Conservation (phyloP, 208 protist genomes). For the Acanthamoeba royreba region DNA sequence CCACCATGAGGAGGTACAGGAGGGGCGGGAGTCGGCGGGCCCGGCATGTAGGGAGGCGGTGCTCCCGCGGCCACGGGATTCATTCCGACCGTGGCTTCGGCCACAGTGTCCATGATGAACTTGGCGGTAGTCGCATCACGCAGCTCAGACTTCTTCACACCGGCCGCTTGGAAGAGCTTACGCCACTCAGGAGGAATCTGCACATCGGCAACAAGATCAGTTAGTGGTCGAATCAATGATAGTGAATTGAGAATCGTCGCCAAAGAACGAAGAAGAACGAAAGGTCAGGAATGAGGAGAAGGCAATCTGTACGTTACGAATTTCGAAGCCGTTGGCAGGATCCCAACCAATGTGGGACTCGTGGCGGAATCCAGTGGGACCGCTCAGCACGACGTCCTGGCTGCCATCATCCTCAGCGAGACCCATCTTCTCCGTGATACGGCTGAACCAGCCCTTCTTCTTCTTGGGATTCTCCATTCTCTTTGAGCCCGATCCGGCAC, state of each 20-base stretch:
- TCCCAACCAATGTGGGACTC: conserved; percentile 65
- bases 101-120: conserved; percentile 61
- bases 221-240: too few relatives aligned
- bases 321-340: conserved; percentile 49
- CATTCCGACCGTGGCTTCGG: neutral
- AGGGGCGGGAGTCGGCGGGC: neutral
- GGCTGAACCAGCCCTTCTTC: conserved; percentile 28
- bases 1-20: neutral
- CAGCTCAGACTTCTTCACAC: conserved; percentile 67
- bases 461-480: neutral
- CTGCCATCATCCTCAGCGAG: neutral
- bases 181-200: conserved; percentile 62
- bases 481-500: neutral
- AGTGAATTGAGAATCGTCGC: neutral
- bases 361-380: conserved; percentile 61
- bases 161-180: conserved; percentile 60
- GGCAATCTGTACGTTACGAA: neutral
- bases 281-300: neutral
- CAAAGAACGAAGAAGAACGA: conserved; percentile 2
- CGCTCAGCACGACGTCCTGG: conserved; percentile 3
- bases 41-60: neutral
- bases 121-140: conserved; percentile 55
- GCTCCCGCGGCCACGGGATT: neutral
- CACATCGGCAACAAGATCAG: too few relatives aligned
- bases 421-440: neutral